Conservation (phyloP, 345 rosid species). For the Lumnitzera littorea region DNA sequence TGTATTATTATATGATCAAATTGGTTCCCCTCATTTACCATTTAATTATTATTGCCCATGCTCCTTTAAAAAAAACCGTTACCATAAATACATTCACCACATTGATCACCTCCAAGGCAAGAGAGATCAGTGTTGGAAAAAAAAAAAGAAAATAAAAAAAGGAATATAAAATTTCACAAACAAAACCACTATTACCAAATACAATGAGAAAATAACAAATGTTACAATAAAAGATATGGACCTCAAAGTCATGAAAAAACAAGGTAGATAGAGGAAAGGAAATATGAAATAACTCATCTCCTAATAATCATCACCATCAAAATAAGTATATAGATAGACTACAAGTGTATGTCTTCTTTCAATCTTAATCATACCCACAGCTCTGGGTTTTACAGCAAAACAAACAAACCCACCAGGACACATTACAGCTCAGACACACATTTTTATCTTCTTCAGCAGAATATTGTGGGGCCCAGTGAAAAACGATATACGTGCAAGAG, state of each 20-base stretch:
- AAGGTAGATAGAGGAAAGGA: conserved; percentile 8
- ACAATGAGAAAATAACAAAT: conserved; percentile 21
- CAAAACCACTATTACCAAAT: conserved; percentile 18
- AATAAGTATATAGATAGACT: conserved; percentile 31
- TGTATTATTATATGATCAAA: too few relatives aligned
- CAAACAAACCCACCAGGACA: conserved; percentile 11
- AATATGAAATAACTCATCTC: conserved; percentile 10
- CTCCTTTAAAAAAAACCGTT: too few relatives aligned
- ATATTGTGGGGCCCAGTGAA: conserved; percentile 32
- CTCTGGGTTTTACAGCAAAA: conserved; percentile 39
- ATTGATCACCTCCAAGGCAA: not conserved
- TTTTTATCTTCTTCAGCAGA: conserved; percentile 5
- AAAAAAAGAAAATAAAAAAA: not conserved
- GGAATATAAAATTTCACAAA: conserved; percentile 10
- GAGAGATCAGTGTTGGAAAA: not conserved
- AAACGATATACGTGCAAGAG: conserved; percentile 21
- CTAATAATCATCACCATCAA: conserved; percentile 24
- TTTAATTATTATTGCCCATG: too few relatives aligned
- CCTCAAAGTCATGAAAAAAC: conserved; percentile 7
- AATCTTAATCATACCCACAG: conserved; percentile 24
- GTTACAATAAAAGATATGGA: conserved; percentile 28
- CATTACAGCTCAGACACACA: conserved; percentile 2
- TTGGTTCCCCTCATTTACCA: too few relatives aligned
- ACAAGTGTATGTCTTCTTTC: conserved; percentile 23
- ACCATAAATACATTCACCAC: too few relatives aligned